Evolutionary conservation across 2,329 filamentous ascomycete species (phyloP).

Genomic region (Aspergillus sp.): DNA sequence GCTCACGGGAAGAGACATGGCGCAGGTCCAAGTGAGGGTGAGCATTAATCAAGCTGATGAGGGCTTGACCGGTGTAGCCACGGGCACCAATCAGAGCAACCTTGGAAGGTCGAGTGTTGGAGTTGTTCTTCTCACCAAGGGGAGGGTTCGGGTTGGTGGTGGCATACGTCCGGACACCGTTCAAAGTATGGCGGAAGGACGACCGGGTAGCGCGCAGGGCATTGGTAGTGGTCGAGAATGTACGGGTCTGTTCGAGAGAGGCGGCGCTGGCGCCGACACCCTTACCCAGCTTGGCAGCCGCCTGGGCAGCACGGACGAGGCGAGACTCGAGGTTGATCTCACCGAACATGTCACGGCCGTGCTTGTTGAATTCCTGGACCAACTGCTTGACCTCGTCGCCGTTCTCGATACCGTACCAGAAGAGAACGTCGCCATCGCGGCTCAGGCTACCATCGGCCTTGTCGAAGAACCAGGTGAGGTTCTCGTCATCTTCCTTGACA

Average conservation of each 20-base stretch:
- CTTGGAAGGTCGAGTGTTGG: constrained; percentile 69
- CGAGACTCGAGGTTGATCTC: constrained; percentile 84
- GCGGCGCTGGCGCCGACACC: constrained; percentile 41
- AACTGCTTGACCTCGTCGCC: constrained; percentile 74
- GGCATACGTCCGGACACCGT: constrained; percentile 33
- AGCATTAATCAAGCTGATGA: constrained; percentile 77
- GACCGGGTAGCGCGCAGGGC: constrained; percentile 31
- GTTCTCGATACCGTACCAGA: constrained; percentile 88
- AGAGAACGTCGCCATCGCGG: constrained; percentile 79
- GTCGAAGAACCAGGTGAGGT: constrained; percentile 96
- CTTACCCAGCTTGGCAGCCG: constrained; percentile 53
- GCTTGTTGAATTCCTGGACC: constrained; percentile 75
- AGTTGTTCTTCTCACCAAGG: constrained; percentile 78
- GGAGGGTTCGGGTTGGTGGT: constrained; percentile 77
- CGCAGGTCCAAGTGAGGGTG: constrained; percentile 86
- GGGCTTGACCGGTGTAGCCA: constrained; percentile 87
- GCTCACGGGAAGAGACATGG: constrained; percentile 88
- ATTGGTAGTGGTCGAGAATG: constrained; percentile 56
- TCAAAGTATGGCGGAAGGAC: constrained; percentile 20
- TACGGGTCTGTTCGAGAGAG: constrained; percentile 54
- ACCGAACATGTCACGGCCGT: constrained; percentile 80
- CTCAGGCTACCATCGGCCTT: constrained; percentile 91
- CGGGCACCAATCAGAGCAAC: constrained; percentile 85
- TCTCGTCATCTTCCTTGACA: constrained; percentile 93
- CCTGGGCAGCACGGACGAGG: constrained; percentile 68